Conservation (phyloP, 1,139 yeast species). For the Diutina rugosa region DNA sequence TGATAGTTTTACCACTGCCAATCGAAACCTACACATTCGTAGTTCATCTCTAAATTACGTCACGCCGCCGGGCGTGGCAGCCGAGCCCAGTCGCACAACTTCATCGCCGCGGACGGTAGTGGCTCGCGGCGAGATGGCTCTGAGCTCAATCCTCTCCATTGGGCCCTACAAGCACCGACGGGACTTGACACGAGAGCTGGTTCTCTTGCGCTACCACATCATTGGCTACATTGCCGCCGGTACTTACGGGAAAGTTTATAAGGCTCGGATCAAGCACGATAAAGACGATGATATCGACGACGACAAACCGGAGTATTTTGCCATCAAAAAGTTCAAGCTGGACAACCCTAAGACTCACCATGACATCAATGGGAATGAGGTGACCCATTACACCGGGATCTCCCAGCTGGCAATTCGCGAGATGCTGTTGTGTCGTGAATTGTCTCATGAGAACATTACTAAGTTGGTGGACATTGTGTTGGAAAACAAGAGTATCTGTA, state of each 20-base stretch:
- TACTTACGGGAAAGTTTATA: conserved; percentile 93
- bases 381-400: conserved; percentile 82
- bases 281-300: conserved; percentile 3
- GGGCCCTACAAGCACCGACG: conserved; percentile 66
- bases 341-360: conserved; percentile 54
- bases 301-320: conserved; percentile 29
- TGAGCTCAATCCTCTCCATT: conserved; percentile 52
- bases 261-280: conserved; percentile 36
- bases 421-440: conserved; percentile 88
- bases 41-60: background rate
- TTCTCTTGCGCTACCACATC: conserved; percentile 71
- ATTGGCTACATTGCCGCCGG: conserved; percentile 97
- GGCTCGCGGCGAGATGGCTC: conserved; percentile 34
- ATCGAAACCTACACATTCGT: no score
- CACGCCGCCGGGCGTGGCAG: background rate
- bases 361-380: conserved; percentile 55
- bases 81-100: background rate
- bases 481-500: conserved; percentile 82
- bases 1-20: no score
- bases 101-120: background rate
- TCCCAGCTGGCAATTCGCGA: conserved; percentile 95
- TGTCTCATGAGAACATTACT: conserved; percentile 68
- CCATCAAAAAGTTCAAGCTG: conserved; percentile 92
- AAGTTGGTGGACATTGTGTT: conserved; percentile 73
- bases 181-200: conserved; percentile 57